Conservation (phyloP, 805 yeast species). For the Hanseniaspora clermontiae region DNA sequence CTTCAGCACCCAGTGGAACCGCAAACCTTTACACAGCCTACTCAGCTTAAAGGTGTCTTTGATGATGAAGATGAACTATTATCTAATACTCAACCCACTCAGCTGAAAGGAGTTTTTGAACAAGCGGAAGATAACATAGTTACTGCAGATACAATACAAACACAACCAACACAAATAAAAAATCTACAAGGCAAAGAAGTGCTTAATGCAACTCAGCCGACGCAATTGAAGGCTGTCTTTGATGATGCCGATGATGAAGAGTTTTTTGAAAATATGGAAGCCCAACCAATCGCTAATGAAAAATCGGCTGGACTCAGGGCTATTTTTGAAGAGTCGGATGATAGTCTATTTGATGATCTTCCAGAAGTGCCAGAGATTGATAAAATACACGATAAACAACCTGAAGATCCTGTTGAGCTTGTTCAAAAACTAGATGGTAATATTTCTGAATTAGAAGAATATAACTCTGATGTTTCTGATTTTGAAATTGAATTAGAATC, state of each 20-base stretch:
- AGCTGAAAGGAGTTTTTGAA: not conserved
- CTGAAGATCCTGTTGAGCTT: not conserved
- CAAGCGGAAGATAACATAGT: not conserved
- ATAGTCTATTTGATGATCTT: not conserved
- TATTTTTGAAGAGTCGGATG: not conserved
- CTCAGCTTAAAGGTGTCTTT: not conserved
- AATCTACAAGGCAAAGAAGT: not conserved
- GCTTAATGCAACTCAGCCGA: not conserved
- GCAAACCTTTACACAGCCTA: conserved; percentile 1
- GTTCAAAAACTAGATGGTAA: no score
- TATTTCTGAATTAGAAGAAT: not conserved
- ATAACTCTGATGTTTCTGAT: conserved; percentile 8
- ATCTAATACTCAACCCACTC: conserved; percentile 9
- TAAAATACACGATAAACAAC: not conserved
- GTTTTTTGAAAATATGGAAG: not conserved
- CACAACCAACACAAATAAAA: conserved; percentile 6
- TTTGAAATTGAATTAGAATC: conserved; percentile 9
- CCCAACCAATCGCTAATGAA: not conserved
- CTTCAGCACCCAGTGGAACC: not conserved
- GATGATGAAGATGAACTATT: not conserved
- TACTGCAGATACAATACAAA: not conserved
- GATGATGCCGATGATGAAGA: not conserved
- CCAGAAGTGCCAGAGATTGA: not conserved
- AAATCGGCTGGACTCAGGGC: not conserved
- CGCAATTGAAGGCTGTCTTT: not conserved